Evolutionary conservation across 441 rosid genomes (phyloP).

Genomic region (Arabidopsis lyrata): DNA sequence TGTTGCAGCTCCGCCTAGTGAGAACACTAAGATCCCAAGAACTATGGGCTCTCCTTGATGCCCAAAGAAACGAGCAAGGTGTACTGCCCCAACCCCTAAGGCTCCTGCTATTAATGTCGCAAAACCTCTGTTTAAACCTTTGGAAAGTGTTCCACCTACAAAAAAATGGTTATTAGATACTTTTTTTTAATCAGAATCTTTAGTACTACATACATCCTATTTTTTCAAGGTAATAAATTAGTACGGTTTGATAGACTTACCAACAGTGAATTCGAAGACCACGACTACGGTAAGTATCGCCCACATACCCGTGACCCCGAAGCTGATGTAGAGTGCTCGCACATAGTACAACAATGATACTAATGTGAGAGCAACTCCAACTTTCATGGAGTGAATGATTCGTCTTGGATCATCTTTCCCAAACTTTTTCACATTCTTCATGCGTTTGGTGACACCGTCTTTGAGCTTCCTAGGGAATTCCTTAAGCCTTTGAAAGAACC

Average conservation of each 20-base stretch:
- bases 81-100: constrained; percentile 78
- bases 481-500: constrained; percentile 44
- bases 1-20: constrained; percentile 76
- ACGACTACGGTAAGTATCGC: constrained; percentile 88
- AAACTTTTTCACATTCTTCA: constrained; percentile 51
- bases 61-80: constrained; percentile 68
- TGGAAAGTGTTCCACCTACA: constrained; percentile 80
- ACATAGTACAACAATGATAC: constrained; percentile 74
- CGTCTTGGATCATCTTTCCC: constrained; percentile 89
- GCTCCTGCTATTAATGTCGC: constrained; percentile 82
- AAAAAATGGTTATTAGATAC: neutral
- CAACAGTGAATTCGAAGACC: constrained; percentile 83
- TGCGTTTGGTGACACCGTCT: constrained; percentile 35
- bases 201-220: neutral
- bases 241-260: constrained; percentile 52
- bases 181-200: neutral
- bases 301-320: constrained; percentile 90
- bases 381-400: constrained; percentile 79
- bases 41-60: constrained; percentile 74
- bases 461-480: constrained; percentile 44
- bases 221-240: neutral
- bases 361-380: constrained; percentile 79
- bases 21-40: constrained; percentile 75
- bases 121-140: constrained; percentile 74
- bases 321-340: constrained; percentile 75